Percentiles rank a stretch among this genome's conserved stretches.
These are phyloP conservation scores for Strobilomyces echinocephalus DNA, from an alignment of 768 basidiomycete species.

Conservation along the genomic window DNA sequence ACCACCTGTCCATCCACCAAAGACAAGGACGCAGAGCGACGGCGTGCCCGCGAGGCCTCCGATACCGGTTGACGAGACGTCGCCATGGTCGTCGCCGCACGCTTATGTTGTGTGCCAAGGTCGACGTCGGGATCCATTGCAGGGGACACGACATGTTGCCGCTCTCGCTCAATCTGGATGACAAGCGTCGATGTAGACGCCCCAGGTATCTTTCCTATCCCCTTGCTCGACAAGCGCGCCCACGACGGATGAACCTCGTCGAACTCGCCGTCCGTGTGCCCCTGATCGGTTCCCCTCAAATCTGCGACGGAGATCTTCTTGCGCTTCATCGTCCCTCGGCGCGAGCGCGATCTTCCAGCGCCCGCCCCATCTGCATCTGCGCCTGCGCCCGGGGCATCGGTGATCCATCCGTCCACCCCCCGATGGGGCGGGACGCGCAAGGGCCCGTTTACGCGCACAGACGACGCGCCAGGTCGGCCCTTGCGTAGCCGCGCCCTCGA, in stretches of 20 bases:
- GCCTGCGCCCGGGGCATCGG: constrained; percentile 2
- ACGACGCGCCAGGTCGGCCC: constrained; percentile 5
- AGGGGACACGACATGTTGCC: not conserved
- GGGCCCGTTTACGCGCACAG: not conserved
- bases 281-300: constrained; percentile 23
- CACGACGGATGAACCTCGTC: not conserved
- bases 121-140: not conserved
- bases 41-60: not conserved
- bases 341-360: not conserved
- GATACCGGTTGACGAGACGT: not conserved
- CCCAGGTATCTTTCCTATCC: not conserved
- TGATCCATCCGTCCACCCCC: constrained; percentile 18
- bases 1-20: not conserved
- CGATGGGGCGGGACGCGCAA: not conserved
- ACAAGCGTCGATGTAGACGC: not conserved
- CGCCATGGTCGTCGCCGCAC: constrained; percentile 1
- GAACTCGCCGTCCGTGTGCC: constrained; percentile 27
- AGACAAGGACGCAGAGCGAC: constrained; percentile 17
- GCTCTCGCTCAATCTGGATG: not conserved
- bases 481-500: constrained; percentile 14
- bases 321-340: constrained; percentile 4
- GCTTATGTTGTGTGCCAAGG: not conserved
- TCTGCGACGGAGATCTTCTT: constrained; percentile 24
- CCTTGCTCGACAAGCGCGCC: not conserved
- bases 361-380: not conserved